Evolutionary conservation across 768 basidiomycete species (phyloP).

Genomic region (Candolleomyces efflorescens): DNA sequence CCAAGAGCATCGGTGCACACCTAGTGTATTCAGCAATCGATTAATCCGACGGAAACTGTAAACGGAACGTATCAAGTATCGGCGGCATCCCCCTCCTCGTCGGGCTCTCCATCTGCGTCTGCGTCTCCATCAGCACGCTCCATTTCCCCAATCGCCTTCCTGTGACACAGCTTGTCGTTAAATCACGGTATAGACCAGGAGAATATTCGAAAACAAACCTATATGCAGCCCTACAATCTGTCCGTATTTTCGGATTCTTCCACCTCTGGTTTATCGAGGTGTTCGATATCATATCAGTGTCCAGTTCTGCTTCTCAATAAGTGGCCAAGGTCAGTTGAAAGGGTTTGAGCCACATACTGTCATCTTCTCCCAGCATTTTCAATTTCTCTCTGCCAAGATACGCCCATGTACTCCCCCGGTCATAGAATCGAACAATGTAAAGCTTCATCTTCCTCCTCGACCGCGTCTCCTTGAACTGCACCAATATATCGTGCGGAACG

Average conservation of each 20-base stretch:
- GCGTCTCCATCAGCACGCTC: slow-evolving; percentile 18
- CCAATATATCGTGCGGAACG: slow-evolving; percentile 45
- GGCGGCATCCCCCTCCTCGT: not conserved
- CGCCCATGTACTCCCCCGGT: slow-evolving; percentile 61
- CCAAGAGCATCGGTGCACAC: too few species aligned
- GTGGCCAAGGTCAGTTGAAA: not conserved
- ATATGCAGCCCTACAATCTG: slow-evolving; percentile 59
- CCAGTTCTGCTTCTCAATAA: slow-evolving; percentile 44
- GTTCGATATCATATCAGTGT: slow-evolving; percentile 54
- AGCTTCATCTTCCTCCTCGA: slow-evolving; percentile 37
- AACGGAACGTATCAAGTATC: too few species aligned
- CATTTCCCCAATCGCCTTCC: slow-evolving; percentile 21
- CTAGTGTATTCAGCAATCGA: too few species aligned
- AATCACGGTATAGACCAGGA: not conserved
- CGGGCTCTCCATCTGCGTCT: not conserved
- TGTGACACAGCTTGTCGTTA: slow-evolving; percentile 1
- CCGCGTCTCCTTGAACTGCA: slow-evolving; percentile 24
- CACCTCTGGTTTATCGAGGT: slow-evolving; percentile 54
- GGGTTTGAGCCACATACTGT: slow-evolving; percentile 41
- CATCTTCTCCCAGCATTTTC: slow-evolving; percentile 63
- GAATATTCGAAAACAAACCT: slow-evolving; percentile 36
- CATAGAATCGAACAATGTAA: slow-evolving; percentile 79
- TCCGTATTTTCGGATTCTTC: slow-evolving; percentile 43
- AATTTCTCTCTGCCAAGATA: slow-evolving; percentile 55
- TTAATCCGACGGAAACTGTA: too few species aligned